phyloP scores from a whole-genome alignment of 805 yeast species.

The Tetrapisispora iriomotensis region DNA sequence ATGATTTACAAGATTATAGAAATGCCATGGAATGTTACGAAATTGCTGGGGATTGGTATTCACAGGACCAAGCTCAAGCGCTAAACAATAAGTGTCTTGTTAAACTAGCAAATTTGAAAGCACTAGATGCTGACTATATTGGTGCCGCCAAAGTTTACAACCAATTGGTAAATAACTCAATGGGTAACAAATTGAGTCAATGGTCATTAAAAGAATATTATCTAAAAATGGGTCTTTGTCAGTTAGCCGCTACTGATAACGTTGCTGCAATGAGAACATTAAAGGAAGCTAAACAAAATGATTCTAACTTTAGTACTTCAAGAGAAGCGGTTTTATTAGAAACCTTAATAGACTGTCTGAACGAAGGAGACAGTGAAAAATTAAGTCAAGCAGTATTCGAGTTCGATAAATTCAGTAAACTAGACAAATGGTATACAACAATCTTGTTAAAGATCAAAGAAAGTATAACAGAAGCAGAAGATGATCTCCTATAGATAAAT shows the following conservation, averaged over 20 bases:
- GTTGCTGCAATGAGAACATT: conserved; percentile 76
- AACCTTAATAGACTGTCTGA: conserved; percentile 63
- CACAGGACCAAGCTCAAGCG: conserved; percentile 88
- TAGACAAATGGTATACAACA: conserved; percentile 86
- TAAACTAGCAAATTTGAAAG: conserved; percentile 83
- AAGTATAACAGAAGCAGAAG: conserved; percentile 60
- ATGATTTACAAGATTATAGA: conserved; percentile 52
- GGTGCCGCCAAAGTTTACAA: conserved; percentile 74
- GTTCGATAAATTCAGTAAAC: conserved; percentile 76
- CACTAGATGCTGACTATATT: conserved; percentile 61
- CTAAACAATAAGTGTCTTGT: conserved; percentile 78
- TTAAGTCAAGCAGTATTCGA: conserved; percentile 68
- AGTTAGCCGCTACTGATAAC: conserved; percentile 72
- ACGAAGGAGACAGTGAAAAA: conserved; percentile 68
- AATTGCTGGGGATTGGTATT: conserved; percentile 93
- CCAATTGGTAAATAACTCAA: conserved; percentile 62
- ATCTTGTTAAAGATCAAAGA: conserved; percentile 75
- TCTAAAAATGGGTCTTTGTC: conserved; percentile 71
- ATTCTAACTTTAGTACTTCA: conserved; percentile 59
- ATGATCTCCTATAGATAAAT: conserved; percentile 35
- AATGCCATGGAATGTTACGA: conserved; percentile 74
- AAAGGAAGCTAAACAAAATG: conserved; percentile 56
- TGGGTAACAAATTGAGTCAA: conserved; percentile 65
- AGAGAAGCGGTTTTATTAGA: conserved; percentile 64
- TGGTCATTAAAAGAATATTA: conserved; percentile 94